Conservation (phyloP, 2,329 filamentous ascomycete genomes). For the Simplicillium aogashimaense region DNA sequence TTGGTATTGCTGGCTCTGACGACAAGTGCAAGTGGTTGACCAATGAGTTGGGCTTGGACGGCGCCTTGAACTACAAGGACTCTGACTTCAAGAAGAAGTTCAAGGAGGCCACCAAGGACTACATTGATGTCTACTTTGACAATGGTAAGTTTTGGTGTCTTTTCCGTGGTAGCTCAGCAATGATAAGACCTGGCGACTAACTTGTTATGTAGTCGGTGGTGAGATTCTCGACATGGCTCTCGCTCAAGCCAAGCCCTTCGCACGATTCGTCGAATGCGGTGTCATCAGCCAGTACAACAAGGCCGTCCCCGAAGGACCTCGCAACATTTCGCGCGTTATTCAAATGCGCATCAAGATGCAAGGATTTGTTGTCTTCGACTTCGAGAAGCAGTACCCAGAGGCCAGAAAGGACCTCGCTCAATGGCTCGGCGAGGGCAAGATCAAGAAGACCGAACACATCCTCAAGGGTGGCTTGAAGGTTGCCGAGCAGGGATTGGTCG, state of each 20-base stretch:
- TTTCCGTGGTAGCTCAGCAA: not conserved
- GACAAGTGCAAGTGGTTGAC: slow-evolving; percentile 60
- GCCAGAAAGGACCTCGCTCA: slow-evolving; percentile 54
- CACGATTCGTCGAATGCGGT: slow-evolving; percentile 67
- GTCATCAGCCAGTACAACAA: slow-evolving; percentile 62
- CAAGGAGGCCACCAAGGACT: slow-evolving; percentile 43
- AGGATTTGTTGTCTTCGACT: slow-evolving; percentile 70
- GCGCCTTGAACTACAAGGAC: slow-evolving; percentile 60
- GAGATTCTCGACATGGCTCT: slow-evolving; percentile 61
- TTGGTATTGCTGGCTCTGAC: slow-evolving; percentile 56
- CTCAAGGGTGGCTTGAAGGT: slow-evolving; percentile 56
- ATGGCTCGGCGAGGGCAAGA: slow-evolving; percentile 62
- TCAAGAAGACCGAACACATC: slow-evolving; percentile 64
- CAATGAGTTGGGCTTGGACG: slow-evolving; percentile 56
- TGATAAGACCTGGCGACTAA: not conserved
- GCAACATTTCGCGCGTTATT: slow-evolving; percentile 43
- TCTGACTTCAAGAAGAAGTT: slow-evolving; percentile 50
- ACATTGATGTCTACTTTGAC: slow-evolving; percentile 64
- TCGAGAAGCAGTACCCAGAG: slow-evolving; percentile 42
- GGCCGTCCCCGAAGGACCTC: slow-evolving; percentile 42
- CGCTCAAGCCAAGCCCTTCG: slow-evolving; percentile 46
- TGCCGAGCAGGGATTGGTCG: slow-evolving; percentile 53
- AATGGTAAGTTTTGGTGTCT: slow-evolving; percentile 36
- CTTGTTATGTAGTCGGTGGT: slow-evolving; percentile 42
- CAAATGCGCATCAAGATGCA: slow-evolving; percentile 52